Evolutionary conservation across 257 asterid species (phyloP), one percentile per base, ranked within the genome.

Genomic region (Vinca minor): DNA sequence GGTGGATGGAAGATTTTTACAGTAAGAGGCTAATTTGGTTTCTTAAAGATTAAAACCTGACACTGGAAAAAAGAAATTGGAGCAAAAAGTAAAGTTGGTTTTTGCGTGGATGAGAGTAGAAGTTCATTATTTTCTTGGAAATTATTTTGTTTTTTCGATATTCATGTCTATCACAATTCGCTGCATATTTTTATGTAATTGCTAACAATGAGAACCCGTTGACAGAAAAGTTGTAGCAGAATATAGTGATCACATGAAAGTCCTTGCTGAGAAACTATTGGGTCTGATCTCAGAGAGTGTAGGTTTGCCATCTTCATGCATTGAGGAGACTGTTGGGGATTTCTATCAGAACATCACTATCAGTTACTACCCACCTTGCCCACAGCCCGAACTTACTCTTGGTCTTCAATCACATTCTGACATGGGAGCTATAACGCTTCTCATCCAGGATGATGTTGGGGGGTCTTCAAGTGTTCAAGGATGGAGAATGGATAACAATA

Each of bases 331-430:
- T 31, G 72, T 87, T 65, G 95, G 98, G 53, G 96, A 92, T 64
- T 68, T 92, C 63, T 83, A 78, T 70, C 96, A 92, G 76, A 92
- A 92, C 72, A 87, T 89, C 65, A 89, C 98, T 6, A 63, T 85
- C 58, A 85, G 96, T 72, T 92, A 83, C 61, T 89, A 89, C 77
- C 98, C 96, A 26, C 91, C 91, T 29, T 89, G 98, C 78, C 95
- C 96, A 8, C 96, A 89, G 74, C 98, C 98, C 0, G 95, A 92
- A 69, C 96, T 89, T 48, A 87, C 96, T 39, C 95, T 92, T 63
- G 98, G 98, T 23, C 72, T 92, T 84, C 96, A 89, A 69, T 85
- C 98, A 6, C 96, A 92, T 73, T 85, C 95, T 42, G 96, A 89
- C 68, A 70, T 89, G 64, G 96, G 98, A 25, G 95, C 85, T 39